Base-by-base conservation (phyloP, 805 yeast species). In the Yarrowia sp. region DNA sequence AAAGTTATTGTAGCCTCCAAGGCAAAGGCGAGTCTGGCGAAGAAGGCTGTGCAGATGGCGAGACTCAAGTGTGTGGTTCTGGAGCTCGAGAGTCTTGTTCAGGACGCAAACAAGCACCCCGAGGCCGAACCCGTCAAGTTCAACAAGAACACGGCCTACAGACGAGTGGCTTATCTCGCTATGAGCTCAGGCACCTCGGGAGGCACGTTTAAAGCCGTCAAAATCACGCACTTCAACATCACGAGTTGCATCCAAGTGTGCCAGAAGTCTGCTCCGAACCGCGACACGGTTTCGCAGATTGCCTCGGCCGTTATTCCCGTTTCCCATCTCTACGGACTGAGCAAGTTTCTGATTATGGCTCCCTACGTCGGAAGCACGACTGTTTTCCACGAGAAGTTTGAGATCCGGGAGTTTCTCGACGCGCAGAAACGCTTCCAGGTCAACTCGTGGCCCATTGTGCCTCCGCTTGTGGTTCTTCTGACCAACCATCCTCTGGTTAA, bases 401-500 rank as follows among this genome's bases (percentile, higher is more conserved):
- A 76, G 16, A 69, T 75, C 16, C 71, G 65, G 53, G 56, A 62
- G 8, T 62, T 73, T 21, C 67, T 75, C 21, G 42, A 65, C 16
- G 61, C 66, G 19, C 64, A 76, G 6, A 58, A 63, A 47, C 65
- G 68, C 58, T 66, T 69, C 65, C 60, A 65, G 27, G 77, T 81
- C 64, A 67, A 77, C 24, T 71, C 75, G 29, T 68, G 81, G 24
- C 65, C 77, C 29, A 75, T 78, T 2, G 78, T 75, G 21, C 78
- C 75, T 65, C 84, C 71, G 64, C 74, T 67, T 72, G 74, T 73
- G 65, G 81, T 68, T 62, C 73, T 61, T 76, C 76, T 74, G 71
- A 85, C 84, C 69, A 76, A 66, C 66, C 77, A 61, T 63, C 82
- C 69, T 72, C 74, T 74, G 62, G 67, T 74, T 69, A 73, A 81